Evolutionary conservation across 2,329 filamentous ascomycete genomes (phyloP).

Genomic region (Samsoniella hepiali): DNA sequence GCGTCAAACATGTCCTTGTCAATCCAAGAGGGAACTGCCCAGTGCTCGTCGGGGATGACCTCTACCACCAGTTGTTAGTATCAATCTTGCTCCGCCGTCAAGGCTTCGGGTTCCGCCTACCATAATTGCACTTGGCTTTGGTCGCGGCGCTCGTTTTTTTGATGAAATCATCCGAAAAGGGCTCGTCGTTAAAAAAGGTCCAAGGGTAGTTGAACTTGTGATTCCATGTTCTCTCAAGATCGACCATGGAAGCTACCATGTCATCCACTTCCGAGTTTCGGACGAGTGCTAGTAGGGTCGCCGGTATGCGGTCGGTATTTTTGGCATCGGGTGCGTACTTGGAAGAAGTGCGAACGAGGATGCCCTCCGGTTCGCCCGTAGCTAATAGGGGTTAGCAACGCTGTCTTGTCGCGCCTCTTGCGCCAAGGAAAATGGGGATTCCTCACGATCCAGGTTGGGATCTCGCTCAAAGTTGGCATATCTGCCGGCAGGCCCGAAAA

Average conservation of each 20-base stretch:
- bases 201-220: constrained; percentile 99
- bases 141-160: constrained; percentile 73
- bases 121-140: constrained; percentile 83
- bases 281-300: constrained; percentile 86
- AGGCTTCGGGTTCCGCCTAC: constrained; percentile 43
- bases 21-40: constrained; percentile 90
- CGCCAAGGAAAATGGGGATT: constrained; percentile 12
- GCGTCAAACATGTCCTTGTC: constrained; percentile 81
- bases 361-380: constrained; percentile 77
- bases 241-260: constrained; percentile 83
- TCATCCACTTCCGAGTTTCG: constrained; percentile 84
- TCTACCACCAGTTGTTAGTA: constrained; percentile 48
- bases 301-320: constrained; percentile 82
- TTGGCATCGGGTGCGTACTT: constrained; percentile 75
- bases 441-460: constrained; percentile 81
- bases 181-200: constrained; percentile 98
- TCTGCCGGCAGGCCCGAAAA: constrained; percentile 40
- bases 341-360: constrained; percentile 68
- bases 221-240: constrained; percentile 95
- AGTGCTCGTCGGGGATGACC: constrained; percentile 89
- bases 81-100: constrained; percentile 3
- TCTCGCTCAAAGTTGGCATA: constrained; percentile 67
- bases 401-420: not conserved
- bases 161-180: constrained; percentile 93
- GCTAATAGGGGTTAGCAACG: constrained; percentile 47